Conservation (phyloP, 805 yeast genomes). For the Candida vaughaniae region DNA sequence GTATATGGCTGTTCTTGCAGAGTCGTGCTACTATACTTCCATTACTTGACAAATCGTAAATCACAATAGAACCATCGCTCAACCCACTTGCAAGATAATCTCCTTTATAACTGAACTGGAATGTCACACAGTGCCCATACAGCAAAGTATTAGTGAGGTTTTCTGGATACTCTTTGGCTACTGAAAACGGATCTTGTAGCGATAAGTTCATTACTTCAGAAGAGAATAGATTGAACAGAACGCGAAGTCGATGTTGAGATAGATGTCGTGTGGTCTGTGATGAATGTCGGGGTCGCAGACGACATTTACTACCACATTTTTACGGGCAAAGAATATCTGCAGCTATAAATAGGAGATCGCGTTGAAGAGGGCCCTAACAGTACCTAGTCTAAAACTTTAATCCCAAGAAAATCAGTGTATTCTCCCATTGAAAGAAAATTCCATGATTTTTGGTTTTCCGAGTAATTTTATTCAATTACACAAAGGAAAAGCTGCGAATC, state of each 20-base stretch:
- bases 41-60: slow-evolving; percentile 71
- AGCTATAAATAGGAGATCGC: too few species aligned
- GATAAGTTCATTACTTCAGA: slow-evolving; percentile 63
- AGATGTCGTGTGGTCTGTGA: not conserved
- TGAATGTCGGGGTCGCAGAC: too few species aligned
- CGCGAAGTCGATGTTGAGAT: not conserved
- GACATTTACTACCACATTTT: too few species aligned
- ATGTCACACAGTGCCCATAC: slow-evolving; percentile 63
- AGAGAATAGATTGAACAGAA: too few species aligned
- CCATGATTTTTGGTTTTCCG: too few species aligned
- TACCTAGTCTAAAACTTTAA: too few species aligned
- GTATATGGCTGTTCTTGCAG: slow-evolving; percentile 55
- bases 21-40: slow-evolving; percentile 54
- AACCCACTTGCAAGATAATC: slow-evolving; percentile 85
- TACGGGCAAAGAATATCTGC: too few species aligned
- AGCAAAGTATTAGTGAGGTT: slow-evolving; percentile 68
- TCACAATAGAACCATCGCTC: slow-evolving; percentile 67
- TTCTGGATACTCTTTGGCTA: slow-evolving; percentile 90
- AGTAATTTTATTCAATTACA: too few species aligned
- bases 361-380: too few species aligned
- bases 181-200: slow-evolving; percentile 85
- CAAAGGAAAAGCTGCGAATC: too few species aligned
- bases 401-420: too few species aligned
- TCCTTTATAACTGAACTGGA: slow-evolving; percentile 71
- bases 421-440: too few species aligned